Base-by-base conservation (phyloP, 2,329 filamentous ascomycete genomes). In the Curvularia sp. region DNA sequence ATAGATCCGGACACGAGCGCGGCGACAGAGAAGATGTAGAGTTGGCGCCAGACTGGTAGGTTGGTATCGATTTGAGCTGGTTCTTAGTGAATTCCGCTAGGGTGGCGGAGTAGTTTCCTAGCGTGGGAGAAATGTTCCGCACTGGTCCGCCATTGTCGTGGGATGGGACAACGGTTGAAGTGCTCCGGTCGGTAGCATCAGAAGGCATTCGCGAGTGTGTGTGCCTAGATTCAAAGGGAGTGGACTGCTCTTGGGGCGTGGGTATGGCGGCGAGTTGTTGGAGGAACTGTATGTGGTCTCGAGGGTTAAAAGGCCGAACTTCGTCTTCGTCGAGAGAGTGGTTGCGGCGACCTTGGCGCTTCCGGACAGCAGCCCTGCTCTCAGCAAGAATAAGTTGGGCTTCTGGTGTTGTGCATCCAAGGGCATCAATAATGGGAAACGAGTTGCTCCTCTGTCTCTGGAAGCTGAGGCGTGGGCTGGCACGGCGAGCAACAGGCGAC, bases 391-490 rank as follows among this genome's bases (percentile, higher is more conserved):
- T 69, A 24, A 77, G 59, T 46, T 70, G 64, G 47, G 75, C 75
- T 57, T 77, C 75, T 42, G 72, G 63, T 4, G 73, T 75, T 8
- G 75, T 75, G 55, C 73, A 76, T 46, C 74, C 73, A 41, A 77
- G 31, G 30, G 69, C 73, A 38, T 76, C 72, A 9, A 73, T 61
- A 30, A 76, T 70, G 9, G 75, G 74, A 12, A 76, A 60, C 2
- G 75, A 77, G 49, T 75, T 76, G 60, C 74, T 77, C 61, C 75
- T 62, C 30, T 76, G 64, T 53, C 75, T 68, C n/a, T 68, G 51
- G 5, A 65, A 61, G 48, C 43, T 60, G 24, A 69, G 68, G 30
- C 73, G 68, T 10, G 63, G 62, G 57, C 66, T 69, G 20, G 56
- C 35, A 12, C 58, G n/a, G 51, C 58, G 62, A 8, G 60, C 43